Percentiles rank a stretch among this genome's conserved stretches.
Evolutionary conservation across 352 stramenopile species (phyloP).

Genomic region (Pythium aristosporum): DNA sequence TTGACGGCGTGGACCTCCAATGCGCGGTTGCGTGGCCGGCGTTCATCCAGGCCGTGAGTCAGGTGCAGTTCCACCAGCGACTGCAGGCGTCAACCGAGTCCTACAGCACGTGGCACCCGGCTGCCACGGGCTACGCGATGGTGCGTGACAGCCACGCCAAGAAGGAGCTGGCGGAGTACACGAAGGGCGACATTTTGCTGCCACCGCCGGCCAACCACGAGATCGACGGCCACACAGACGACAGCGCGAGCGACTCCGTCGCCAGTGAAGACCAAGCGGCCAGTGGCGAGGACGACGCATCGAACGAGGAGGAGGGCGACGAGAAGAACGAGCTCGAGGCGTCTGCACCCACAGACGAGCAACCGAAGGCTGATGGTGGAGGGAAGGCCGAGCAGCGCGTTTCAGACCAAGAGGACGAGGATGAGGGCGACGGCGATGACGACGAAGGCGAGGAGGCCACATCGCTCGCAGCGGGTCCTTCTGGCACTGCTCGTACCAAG

Average conservation of each 20-base stretch:
- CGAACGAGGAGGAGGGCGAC: slow-evolving; percentile 13
- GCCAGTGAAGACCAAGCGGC: slow-evolving; percentile 49
- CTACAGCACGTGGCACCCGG: slow-evolving; percentile 42
- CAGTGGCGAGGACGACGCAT: slow-evolving; percentile 21
- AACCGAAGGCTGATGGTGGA: slow-evolving; percentile 8
- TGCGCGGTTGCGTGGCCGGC: slow-evolving; percentile 48
- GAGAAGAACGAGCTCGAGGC: slow-evolving; percentile 13
- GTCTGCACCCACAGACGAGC: background rate
- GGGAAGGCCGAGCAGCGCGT: background rate
- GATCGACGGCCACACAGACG: slow-evolving; percentile 77
- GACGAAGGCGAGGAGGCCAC: slow-evolving; percentile 24
- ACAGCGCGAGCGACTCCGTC: slow-evolving; percentile 68
- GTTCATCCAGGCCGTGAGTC: slow-evolving; percentile 51
- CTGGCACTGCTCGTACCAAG: background rate
- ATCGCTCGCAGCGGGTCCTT: background rate
- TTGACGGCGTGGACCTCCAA: slow-evolving; percentile 57
- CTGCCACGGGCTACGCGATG: slow-evolving; percentile 57
- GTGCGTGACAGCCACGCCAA: slow-evolving; percentile 28
- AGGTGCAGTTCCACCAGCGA: slow-evolving; percentile 46
- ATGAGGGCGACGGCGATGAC: slow-evolving; percentile 14
- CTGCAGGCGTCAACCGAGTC: slow-evolving; percentile 23
- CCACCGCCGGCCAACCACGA: slow-evolving; percentile 55
- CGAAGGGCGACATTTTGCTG: slow-evolving; percentile 49
- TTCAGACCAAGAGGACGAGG: slow-evolving; percentile 14
- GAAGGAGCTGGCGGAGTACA: slow-evolving; percentile 36